Base-by-base conservation (phyloP, 2,329 filamentous ascomycete genomes). In the Talaromyces sp. region DNA sequence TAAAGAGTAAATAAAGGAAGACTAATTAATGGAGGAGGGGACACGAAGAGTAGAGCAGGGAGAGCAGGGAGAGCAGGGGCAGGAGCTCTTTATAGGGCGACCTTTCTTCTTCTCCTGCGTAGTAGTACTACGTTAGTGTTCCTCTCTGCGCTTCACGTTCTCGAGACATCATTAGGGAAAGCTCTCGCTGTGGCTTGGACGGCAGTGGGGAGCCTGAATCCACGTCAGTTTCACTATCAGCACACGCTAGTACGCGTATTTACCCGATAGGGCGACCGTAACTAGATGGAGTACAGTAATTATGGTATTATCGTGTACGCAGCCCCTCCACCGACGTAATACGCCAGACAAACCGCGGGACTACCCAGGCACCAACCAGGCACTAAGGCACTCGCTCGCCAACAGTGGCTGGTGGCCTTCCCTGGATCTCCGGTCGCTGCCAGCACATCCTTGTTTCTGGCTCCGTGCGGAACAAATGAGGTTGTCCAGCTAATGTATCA, bases 321-420 rank as follows among this genome's bases (percentile, higher is more conserved):
- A 45, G 17, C 61, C 61, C 51, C 49, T 63, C 61, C 29, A 54
- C 36, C 27, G 49, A 53, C 49, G 49, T 53, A 53, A 53, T 27
- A 27, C 19, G 8, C 1, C 29, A 11, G 19, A 17, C 15, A 40
- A 54, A n/a, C 17, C 29, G 25, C 34, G 45, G 45, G 1, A 45
- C n/a, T 19, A 40, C 38, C 29, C 40, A 36, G 19, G 22, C 59
- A 36, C 45, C 45, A 47, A 47, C 45, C 19, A 25, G 45, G 45
- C 40, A 38, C 59, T 40, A 61, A 51, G 47, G 59, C 38, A 53
- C 45, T 51, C 22, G 25, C 29, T 29, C 47, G 25, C 49, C 17
- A n/a, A 15, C 10, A 56, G 53, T 36, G 51, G 51, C 51, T 36
- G 27, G n/a, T 19, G 51, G 51, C 15, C 25, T 19, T 54, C n/a